Evolutionary conservation across 176 grass and related monocot genomes (phyloP).

Genomic region (Rhynchospora pubera): DNA sequence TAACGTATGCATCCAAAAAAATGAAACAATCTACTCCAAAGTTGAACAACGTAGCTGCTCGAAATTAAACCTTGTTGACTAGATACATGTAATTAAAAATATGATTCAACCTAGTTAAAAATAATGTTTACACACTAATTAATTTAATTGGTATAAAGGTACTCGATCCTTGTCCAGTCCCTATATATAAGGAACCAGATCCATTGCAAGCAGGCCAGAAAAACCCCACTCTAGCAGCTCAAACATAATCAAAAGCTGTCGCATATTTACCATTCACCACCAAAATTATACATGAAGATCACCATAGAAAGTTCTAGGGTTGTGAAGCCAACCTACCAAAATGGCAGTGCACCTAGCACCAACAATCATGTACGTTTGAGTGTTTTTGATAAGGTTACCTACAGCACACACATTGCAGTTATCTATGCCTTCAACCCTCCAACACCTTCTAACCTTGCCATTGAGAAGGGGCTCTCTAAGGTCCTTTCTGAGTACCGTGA

Average conservation of each 20-base stretch:
- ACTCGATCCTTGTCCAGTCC: background rate
- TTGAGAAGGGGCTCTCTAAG: constrained; percentile 34
- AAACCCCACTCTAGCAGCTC: background rate
- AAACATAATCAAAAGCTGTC: background rate
- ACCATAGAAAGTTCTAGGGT: constrained; percentile 41
- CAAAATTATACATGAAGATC: constrained; percentile 41
- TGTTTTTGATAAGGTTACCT: constrained; percentile 48
- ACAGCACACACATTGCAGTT: constrained; percentile 42
- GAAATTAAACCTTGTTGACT: no score
- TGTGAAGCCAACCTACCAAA: constrained; percentile 36
- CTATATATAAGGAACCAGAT: background rate
- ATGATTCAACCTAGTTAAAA: no score
- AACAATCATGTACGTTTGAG: constrained; percentile 26
- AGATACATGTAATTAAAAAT: no score
- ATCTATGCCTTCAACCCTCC: constrained; percentile 59
- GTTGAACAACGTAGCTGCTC: no score
- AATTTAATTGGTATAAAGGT: background rate
- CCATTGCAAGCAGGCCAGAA: background rate
- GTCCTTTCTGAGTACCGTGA: constrained; percentile 31
- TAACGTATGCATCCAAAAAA: no score
- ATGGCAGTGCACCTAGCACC: background rate
- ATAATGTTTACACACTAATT: background rate
- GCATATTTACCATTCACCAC: background rate
- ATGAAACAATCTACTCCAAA: no score
- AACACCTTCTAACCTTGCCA: constrained; percentile 23